These are phyloP conservation scores for Dunaliella salina DNA, from an alignment of 163 green algal species.

Conservation along the genomic window DNA sequence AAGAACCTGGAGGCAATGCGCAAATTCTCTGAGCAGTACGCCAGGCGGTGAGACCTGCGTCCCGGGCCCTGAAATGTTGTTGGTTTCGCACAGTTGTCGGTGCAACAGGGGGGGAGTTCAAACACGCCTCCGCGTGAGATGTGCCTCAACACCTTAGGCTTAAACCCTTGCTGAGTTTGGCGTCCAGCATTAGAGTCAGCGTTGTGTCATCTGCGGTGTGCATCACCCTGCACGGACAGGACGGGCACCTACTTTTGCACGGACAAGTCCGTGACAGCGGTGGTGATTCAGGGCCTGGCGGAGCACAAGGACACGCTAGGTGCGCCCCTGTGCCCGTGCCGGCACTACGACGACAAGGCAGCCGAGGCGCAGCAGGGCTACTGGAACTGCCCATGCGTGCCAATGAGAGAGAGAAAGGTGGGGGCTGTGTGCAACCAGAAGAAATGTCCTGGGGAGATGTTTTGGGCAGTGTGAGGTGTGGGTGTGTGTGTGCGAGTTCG, in stretches of 20 bases:
- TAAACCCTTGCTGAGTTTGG: too few relatives aligned
- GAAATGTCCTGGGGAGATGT: too few relatives aligned
- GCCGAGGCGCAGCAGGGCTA: constrained; percentile 90
- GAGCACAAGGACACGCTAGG: constrained; percentile 96
- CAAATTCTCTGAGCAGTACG: constrained; percentile 98
- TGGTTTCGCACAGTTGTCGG: too few relatives aligned
- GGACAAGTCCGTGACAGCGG: constrained; percentile 94
- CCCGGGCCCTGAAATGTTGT: background rate
- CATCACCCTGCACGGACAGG: constrained; percentile 45
- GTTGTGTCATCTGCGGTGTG: too few relatives aligned
- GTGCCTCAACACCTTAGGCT: too few relatives aligned
- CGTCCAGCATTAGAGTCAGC: too few relatives aligned
- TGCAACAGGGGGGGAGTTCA: too few relatives aligned
- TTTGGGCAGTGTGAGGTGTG: too few relatives aligned
- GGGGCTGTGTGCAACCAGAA: background rate
- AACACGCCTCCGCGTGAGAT: too few relatives aligned
- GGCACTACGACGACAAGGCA: constrained; percentile 98
- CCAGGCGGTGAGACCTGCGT: constrained; percentile 61
- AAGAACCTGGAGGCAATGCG: constrained; percentile 87
- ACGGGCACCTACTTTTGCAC: constrained; percentile 94
- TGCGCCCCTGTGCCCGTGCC: constrained; percentile 94
- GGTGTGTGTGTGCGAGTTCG: background rate
- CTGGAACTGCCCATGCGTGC: constrained; percentile 99
- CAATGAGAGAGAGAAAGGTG: constrained; percentile 93
- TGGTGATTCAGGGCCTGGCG: constrained; percentile 95